Conservation (phyloP, 2,329 filamentous ascomycete species). For the Fusarium sp. region DNA sequence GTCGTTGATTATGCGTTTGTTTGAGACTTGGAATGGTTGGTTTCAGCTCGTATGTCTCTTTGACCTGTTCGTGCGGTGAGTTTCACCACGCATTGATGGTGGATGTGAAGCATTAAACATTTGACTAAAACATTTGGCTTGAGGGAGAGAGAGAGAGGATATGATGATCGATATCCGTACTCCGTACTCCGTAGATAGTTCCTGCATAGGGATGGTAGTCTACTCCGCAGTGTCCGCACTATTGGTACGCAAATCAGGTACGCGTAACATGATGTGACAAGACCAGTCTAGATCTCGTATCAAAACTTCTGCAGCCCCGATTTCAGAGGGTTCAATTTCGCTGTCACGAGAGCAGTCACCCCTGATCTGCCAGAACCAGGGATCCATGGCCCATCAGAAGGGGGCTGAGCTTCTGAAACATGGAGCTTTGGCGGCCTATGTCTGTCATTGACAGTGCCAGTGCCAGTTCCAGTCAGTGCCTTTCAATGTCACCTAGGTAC, state of each 20-base stretch:
- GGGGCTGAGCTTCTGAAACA: slow-evolving; percentile 46
- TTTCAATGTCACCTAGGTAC: too few species aligned
- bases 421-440: slow-evolving; percentile 21
- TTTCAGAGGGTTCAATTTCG: slow-evolving; percentile 22
- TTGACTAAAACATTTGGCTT: too few species aligned
- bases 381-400: slow-evolving; percentile 5
- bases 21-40: slow-evolving; percentile 36
- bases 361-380: slow-evolving; percentile 10
- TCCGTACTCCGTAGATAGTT: too few species aligned
- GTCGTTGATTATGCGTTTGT: slow-evolving; percentile 16
- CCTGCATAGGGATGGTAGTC: too few species aligned
- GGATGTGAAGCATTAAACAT: slow-evolving; percentile 1
- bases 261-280: slow-evolving; percentile 25
- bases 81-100: slow-evolving; percentile 1
- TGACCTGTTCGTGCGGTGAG: background rate
- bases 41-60: slow-evolving; percentile 23
- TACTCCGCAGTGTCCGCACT: too few species aligned
- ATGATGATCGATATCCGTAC: too few species aligned
- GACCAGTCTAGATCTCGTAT: slow-evolving; percentile 35
- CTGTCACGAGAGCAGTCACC: slow-evolving; percentile 12
- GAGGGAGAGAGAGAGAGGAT: background rate
- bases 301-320: background rate
- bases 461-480: background rate
- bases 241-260: slow-evolving; percentile 22
- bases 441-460: slow-evolving; percentile 4